Conservation (phyloP, 768 basidiomycete genomes). For the Naganishia friedmannii region DNA sequence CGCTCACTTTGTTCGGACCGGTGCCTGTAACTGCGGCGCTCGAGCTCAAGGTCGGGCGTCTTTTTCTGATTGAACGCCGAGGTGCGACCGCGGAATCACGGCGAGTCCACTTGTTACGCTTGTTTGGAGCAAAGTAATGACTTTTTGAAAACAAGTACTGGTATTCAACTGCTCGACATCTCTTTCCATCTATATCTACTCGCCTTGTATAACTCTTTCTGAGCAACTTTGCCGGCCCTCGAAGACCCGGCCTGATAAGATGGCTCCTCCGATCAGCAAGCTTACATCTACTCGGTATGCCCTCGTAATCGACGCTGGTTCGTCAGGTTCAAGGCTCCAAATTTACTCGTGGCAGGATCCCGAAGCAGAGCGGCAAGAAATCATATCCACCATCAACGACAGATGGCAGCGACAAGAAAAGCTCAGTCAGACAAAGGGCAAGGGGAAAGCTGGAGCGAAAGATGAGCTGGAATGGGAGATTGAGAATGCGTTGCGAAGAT, state of each 20-base stretch:
- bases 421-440: constrained; percentile 46
- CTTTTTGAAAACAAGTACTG: background rate
- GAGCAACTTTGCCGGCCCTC: background rate
- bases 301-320: constrained; percentile 95
- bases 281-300: constrained; percentile 49
- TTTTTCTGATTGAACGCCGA: constrained; percentile 1
- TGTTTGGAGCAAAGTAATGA: background rate
- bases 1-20: too few species aligned
- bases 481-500: constrained; percentile 47
- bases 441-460: constrained; percentile 46
- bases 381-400: constrained; percentile 55
- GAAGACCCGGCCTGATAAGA: constrained; percentile 6
- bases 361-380: constrained; percentile 60
- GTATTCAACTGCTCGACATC: background rate
- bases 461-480: constrained; percentile 55
- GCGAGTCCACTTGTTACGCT: background rate
- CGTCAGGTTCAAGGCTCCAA: constrained; percentile 90
- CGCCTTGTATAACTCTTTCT: background rate
- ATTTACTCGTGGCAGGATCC: constrained; percentile 97
- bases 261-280: constrained; percentile 43
- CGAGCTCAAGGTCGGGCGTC: background rate
- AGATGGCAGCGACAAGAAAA: constrained; percentile 57
- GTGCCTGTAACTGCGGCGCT: background rate
- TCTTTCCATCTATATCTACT: too few species aligned
- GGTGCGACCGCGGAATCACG: background rate